Base-by-base conservation (phyloP, 352 stramenopile species). In the Globisporangium viniferum region DNA sequence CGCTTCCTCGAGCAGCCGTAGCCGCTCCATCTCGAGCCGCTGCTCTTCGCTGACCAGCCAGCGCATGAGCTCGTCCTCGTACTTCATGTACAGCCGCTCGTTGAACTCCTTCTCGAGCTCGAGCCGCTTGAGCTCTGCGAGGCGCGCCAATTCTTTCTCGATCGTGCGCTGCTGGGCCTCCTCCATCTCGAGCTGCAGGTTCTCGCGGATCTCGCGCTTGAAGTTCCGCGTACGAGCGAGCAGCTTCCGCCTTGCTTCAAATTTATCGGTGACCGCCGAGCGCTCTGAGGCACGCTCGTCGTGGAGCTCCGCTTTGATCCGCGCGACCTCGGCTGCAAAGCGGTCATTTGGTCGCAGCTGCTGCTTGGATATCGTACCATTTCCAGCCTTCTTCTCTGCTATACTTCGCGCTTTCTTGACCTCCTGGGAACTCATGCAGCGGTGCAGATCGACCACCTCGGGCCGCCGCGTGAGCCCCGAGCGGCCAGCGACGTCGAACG, bases 31-130 rank as follows among this genome's bases (percentile, higher is more conserved):
- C 59, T 89, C 81, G 20, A 93, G 56, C 5, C 84, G 73, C 24
- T 67, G 55, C 55, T 82, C 70, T 56, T 93, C 82, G 8, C 63
- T 70, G 22, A 82, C 62, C 59, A 89, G 59, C 84, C 84, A 93
- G 39, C 72, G 69, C 74, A 77, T 87, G 64, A 77, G 78, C 61
- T 91, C 79, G 54, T 93, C 82, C 64, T 93, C 81, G 68, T 90
- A 93, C 67, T 86, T 78, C 78, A 93, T 89, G 44, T 75, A 71
- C 57, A 85, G 72, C 35, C 64, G 69, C 70, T 93, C 84, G 33
- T 83, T 73, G 44, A 79, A 67, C 69, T 93, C 79, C 3, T 75
- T 78, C 31, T 79, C 73, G 5, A 73, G 60, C 41, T 89, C 82
- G 12, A 79, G 67, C 3, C 69, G 67, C 33, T 68, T 64, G 46